phyloP scores from a whole-genome alignment of 176 grass and related monocot genomes.

The Eragrostis curvula region DNA sequence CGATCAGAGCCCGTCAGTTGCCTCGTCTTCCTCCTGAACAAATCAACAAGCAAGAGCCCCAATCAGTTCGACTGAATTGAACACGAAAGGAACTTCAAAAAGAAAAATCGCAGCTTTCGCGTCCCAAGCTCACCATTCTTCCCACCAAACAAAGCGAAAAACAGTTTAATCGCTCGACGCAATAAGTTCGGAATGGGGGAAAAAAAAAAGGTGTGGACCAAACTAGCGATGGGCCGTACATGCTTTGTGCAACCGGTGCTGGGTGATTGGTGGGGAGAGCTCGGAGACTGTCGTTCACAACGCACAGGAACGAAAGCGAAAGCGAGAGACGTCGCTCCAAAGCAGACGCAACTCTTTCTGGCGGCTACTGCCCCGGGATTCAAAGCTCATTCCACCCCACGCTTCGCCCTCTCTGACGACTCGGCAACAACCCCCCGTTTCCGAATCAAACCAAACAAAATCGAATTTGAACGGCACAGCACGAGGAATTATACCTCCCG shows the following conservation, averaged over 20 bases:
- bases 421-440: background rate
- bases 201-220: conserved; percentile 23
- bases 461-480: background rate
- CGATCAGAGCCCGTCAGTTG: conserved; percentile 13
- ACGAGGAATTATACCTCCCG: background rate
- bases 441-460: conserved; percentile 15
- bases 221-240: conserved; percentile 27
- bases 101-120: conserved; percentile 1
- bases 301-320: background rate
- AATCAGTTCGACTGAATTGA: background rate
- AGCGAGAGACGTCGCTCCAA: conserved; percentile 30
- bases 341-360: background rate
- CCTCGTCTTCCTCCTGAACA: background rate
- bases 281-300: conserved; percentile 13
- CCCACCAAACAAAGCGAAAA: background rate
- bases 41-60: background rate
- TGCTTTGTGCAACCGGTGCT: background rate
- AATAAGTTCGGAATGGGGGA: background rate
- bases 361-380: conserved; percentile 18
- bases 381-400: conserved; percentile 27
- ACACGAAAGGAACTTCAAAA: background rate
- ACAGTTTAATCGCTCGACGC: background rate
- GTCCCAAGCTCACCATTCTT: conserved; percentile 14
- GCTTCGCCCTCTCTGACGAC: background rate
- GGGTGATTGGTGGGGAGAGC: background rate